Percentiles rank a stretch among this genome's conserved stretches.
These are phyloP conservation scores for Cytospora chrysosperma DNA, from an alignment of 2,329 filamentous ascomycete species.

Conservation along the genomic window DNA sequence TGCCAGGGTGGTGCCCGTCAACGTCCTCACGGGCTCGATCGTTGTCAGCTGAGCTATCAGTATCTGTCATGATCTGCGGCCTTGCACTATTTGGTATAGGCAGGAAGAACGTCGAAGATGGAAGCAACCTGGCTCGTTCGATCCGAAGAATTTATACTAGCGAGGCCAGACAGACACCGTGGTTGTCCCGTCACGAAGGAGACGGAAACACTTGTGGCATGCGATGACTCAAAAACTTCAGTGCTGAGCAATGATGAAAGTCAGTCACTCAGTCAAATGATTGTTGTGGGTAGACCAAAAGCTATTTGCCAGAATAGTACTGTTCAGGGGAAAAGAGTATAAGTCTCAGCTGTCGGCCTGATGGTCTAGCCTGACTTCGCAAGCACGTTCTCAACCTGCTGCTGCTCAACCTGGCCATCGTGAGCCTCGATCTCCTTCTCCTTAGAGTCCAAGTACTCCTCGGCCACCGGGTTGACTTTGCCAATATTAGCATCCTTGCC, in stretches of 20 bases:
- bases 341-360: neutral
- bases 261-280: neutral
- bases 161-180: neutral
- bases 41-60: neutral
- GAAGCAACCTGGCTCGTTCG: neutral
- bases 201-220: neutral
- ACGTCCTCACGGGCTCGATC: neutral
- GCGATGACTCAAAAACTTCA: neutral
- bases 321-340: neutral
- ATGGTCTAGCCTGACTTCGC: neutral
- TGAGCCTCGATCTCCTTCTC: neutral
- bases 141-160: neutral
- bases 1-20: neutral
- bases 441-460: neutral
- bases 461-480: neutral
- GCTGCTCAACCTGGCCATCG: neutral
- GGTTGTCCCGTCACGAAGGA: neutral
- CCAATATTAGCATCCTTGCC: constrained; percentile 33
- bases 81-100: neutral
- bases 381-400: neutral
- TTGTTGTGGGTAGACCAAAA: too few species aligned
- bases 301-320: too few species aligned
- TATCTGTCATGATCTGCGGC: neutral
- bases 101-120: neutral
- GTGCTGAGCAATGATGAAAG: neutral